These are phyloP conservation scores for Leptographium radiaticola DNA, from an alignment of 2,329 filamentous ascomycete species.

Conservation along the genomic window DNA sequence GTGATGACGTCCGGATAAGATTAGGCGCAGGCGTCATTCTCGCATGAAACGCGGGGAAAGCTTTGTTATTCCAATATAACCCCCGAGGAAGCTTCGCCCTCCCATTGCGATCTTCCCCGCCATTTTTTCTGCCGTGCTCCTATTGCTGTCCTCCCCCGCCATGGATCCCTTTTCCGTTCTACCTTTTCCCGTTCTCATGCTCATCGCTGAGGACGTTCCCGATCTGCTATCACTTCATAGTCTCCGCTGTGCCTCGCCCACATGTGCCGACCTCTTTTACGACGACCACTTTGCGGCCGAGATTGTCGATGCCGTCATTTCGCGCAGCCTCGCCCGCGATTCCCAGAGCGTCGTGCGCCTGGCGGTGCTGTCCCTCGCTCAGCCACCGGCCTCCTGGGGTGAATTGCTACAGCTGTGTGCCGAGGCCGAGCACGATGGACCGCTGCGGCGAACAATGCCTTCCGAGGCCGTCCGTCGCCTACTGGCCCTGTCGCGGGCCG, in stretches of 20 bases:
- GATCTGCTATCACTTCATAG: not conserved
- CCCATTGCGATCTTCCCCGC: too few relatives aligned
- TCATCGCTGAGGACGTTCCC: not conserved
- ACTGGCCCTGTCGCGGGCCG: not conserved
- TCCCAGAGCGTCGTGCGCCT: not conserved
- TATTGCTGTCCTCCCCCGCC: too few relatives aligned
- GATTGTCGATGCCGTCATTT: not conserved
- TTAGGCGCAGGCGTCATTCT: too few relatives aligned
- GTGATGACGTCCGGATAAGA: too few relatives aligned
- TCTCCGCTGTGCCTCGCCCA: not conserved
- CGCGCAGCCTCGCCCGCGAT: not conserved
- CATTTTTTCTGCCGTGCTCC: too few relatives aligned
- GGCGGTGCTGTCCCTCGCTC: not conserved
- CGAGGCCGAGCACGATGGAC: not conserved
- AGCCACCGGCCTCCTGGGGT: not conserved
- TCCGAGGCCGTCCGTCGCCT: not conserved
- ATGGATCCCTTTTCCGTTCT: not conserved
- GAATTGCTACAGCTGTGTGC: not conserved
- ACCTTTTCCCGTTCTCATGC: not conserved
- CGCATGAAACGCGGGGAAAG: too few relatives aligned
- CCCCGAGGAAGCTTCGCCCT: too few relatives aligned
- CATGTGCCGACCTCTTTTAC: not conserved
- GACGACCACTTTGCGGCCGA: not conserved
- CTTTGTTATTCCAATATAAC: too few relatives aligned
- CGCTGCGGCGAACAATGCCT: not conserved